Base-by-base conservation (phyloP, 208 protist species). In the Wallacemonas sp. region DNA sequence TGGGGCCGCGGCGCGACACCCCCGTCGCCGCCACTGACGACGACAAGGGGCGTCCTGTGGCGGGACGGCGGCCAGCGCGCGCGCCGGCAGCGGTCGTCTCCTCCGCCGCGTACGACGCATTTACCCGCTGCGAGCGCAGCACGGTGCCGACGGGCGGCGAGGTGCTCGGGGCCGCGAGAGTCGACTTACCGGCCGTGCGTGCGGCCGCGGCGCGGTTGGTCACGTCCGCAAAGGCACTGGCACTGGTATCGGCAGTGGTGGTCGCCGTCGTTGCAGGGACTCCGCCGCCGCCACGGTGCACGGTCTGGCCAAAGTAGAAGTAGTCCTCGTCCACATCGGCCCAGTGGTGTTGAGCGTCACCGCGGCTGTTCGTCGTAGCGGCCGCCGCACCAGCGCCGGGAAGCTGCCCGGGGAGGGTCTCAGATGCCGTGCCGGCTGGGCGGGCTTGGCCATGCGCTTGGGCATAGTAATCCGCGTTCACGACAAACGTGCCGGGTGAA, bases 261-360 rank as follows among this genome's bases (percentile, higher is more conserved):
- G 44, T 23, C 11, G 11, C 20, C 11, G 11, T 18, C 41, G 57
- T 57, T 7, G 41, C 23, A 8, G n/a, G 23, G 22, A 29, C 54
- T 12, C 25, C 45, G 7, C 67, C 26, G 0, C 57, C 54, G 32
- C 71, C 38, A 3, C 55, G 41, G 31, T 25, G 57, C 39, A 48
- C 64, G 12, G 52, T 61, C 0, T 68, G 76, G n/a, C 85, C 89
- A 78, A 92, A 95, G 74, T 88, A 89, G 48, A 92, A 92, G 71
- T 95, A 92, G 72, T 92, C 86, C 20, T 92, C 86, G 22, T 91
- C 84, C 38, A 81, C 74, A 22, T 87, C 74, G 1, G 76, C 63
- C 70, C 74, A 82, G n/a, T 61, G 61, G 42, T 50, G n/a, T n/a
- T n/a, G n/a, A n/a, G n/a, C n/a, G n/a, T n/a, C n/a, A n/a, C n/a